A percentile compares a stretch with the other conserved stretches of the same genome.
Evolutionary conservation across 352 stramenopile species (phyloP).

Genomic region (Thraustochytrium sp.): DNA sequence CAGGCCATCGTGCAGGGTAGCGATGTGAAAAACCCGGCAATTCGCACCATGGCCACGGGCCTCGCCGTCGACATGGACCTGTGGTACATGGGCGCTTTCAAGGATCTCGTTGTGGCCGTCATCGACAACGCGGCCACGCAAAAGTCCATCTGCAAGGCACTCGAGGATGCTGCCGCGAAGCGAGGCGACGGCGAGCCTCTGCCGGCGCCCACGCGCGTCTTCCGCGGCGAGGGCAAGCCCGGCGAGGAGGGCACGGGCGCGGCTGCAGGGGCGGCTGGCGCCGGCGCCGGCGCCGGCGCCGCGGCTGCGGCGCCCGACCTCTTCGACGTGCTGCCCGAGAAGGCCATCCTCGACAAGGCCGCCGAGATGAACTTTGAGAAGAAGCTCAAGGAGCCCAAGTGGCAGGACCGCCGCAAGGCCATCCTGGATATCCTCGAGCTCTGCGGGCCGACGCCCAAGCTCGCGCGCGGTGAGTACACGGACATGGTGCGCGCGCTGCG

Average conservation of each 20-base stretch:
- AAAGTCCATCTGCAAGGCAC: not conserved
- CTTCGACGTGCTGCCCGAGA: conserved; percentile 19
- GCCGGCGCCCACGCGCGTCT: not conserved
- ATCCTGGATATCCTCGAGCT: not conserved
- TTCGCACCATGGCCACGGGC: not conserved
- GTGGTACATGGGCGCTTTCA: conserved; percentile 29
- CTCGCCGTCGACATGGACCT: conserved; percentile 16
- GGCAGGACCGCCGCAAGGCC: conserved; percentile 7
- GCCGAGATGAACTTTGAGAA: conserved; percentile 26
- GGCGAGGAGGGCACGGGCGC: not conserved
- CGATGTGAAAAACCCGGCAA: conserved; percentile 31
- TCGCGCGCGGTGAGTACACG: not conserved
- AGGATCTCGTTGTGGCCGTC: conserved; percentile 4
- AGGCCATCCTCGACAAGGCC: conserved; percentile 1
- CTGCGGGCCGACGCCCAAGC: not conserved
- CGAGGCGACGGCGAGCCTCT: not conserved
- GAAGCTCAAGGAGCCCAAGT: conserved; percentile 19
- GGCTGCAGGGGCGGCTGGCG: not conserved
- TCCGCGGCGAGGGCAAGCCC: not conserved
- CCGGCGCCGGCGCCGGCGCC: not conserved
- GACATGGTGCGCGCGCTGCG: not conserved
- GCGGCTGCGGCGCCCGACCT: not conserved
- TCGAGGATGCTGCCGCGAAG: not conserved
- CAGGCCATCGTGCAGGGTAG: not conserved
- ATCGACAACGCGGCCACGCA: conserved; percentile 8